Evolutionary conservation across 1,284 basidiomycete genomes (phyloP).

Genomic region (Cryptococcus sp.): DNA sequence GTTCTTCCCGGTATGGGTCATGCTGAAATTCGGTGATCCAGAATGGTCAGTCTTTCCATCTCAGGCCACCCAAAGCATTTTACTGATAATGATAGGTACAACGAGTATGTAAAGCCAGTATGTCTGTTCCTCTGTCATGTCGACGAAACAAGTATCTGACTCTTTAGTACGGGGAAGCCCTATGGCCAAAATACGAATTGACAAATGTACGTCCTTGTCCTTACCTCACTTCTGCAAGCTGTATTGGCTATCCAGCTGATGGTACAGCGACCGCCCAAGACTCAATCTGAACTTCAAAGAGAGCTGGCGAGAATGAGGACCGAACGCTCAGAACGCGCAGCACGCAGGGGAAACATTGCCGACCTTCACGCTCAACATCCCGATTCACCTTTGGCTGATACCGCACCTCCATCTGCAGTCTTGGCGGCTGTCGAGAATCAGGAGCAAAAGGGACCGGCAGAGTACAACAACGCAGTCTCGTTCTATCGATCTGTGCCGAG

Average conservation of each 20-base stretch:
- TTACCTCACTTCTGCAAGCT: not conserved
- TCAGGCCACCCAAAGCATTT: not conserved
- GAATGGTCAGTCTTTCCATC: slow-evolving; percentile 58
- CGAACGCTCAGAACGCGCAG: slow-evolving; percentile 17
- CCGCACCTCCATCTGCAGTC: too few relatives aligned
- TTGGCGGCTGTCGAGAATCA: too few relatives aligned
- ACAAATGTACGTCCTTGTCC: slow-evolving; percentile 32
- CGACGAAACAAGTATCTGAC: not conserved
- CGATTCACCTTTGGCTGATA: not conserved
- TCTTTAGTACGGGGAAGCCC: slow-evolving; percentile 33
- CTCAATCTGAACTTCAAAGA: slow-evolving; percentile 25
- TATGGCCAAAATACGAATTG: slow-evolving; percentile 42
- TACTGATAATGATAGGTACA: slow-evolving; percentile 45
- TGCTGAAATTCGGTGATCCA: slow-evolving; percentile 83
- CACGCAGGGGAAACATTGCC: too few relatives aligned
- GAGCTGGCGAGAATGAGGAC: slow-evolving; percentile 32
- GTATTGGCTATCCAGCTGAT: too few relatives aligned
- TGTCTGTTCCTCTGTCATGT: slow-evolving; percentile 25
- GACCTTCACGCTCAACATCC: not conserved
- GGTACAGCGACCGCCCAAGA: slow-evolving; percentile 34
- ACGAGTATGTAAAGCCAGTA: slow-evolving; percentile 70
- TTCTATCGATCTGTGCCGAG: too few relatives aligned
- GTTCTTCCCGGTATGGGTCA: slow-evolving; percentile 75
- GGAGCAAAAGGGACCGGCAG: too few relatives aligned
- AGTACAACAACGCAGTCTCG: too few relatives aligned